Evolutionary conservation across 345 rosid species (phyloP).

Genomic region (Eucalyptus fibrosa): DNA sequence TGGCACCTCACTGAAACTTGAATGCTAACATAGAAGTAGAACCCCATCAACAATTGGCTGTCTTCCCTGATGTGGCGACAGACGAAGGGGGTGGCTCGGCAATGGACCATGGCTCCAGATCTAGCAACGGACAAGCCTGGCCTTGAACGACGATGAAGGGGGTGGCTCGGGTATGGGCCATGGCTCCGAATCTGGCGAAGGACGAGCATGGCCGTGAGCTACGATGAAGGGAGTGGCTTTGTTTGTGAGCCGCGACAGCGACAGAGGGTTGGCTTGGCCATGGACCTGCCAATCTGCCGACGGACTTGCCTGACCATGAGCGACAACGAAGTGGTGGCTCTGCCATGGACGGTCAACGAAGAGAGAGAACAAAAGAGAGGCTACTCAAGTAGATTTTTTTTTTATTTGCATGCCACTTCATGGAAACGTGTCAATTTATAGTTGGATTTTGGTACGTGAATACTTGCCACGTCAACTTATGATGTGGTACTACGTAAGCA

Average conservation of each 20-base stretch:
- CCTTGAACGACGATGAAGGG: not conserved
- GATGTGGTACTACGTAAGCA: not conserved
- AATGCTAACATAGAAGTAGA: not conserved
- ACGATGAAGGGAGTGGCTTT: not conserved
- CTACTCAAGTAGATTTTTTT: too few species aligned
- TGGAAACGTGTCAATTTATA: not conserved
- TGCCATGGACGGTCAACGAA: not conserved
- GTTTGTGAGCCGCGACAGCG: not conserved
- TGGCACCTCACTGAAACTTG: not conserved
- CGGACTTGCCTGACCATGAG: not conserved
- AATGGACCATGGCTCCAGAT: not conserved
- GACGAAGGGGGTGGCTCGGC: not conserved
- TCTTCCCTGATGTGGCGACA: not conserved
- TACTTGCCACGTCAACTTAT: not conserved
- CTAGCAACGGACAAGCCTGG: not conserved
- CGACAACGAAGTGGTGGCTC: not conserved
- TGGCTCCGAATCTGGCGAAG: too few species aligned
- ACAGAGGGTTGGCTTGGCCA: not conserved
- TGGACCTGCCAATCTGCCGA: not conserved
- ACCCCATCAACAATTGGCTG: not conserved
- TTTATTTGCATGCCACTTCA: not conserved
- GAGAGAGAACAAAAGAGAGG: too few species aligned
- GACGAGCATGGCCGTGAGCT: not conserved
- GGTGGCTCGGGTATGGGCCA: too few species aligned
- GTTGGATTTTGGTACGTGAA: not conserved